These are phyloP conservation scores for Collybiopsis confluens DNA, from an alignment of 768 basidiomycete genomes.

Conservation along the genomic window DNA sequence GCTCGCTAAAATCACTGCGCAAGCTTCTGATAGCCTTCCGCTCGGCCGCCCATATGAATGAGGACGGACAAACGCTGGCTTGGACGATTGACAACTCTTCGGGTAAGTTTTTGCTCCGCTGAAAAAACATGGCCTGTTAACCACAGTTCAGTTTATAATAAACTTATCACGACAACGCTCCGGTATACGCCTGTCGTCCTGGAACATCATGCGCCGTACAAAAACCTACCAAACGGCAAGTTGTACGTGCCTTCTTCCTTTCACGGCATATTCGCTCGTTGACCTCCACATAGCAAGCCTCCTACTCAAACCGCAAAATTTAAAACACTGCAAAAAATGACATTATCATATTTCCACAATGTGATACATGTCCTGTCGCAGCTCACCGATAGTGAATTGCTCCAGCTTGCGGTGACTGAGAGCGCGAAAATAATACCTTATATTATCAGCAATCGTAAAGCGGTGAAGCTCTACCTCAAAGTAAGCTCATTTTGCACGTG, in stretches of 20 bases:
- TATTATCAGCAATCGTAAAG: conserved; percentile 76
- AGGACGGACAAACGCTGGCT: conserved; percentile 71
- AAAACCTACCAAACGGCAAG: conserved; percentile 76
- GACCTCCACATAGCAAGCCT: conserved; percentile 59
- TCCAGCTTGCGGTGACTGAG: conserved; percentile 74
- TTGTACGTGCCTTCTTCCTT: conserved; percentile 48
- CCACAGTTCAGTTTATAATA: conserved; percentile 92
- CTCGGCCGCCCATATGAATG: conserved; percentile 85
- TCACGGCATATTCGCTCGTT: conserved; percentile 8
- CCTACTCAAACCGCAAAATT: conserved; percentile 79
- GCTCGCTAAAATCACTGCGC: conserved; percentile 77
- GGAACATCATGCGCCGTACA: conserved; percentile 84
- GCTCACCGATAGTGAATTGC: conserved; percentile 59
- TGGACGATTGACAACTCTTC: conserved; percentile 84
- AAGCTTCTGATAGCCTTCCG: conserved; percentile 89
- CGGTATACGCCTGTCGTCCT: conserved; percentile 90
- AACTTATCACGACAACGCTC: conserved; percentile 81
- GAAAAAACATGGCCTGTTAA: too few species aligned
- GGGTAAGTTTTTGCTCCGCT: conserved; percentile 38
- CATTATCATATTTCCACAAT: conserved; percentile 88
- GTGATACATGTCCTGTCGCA: conserved; percentile 75
- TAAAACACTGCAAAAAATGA: conserved; percentile 79
- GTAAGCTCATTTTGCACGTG: conserved; percentile 31
- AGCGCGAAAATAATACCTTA: conserved; percentile 90
- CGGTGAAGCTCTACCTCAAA: conserved; percentile 85